phyloP scores from a whole-genome alignment of 2,329 filamentous ascomycete species.

The Pestalotiopsis sp. region DNA sequence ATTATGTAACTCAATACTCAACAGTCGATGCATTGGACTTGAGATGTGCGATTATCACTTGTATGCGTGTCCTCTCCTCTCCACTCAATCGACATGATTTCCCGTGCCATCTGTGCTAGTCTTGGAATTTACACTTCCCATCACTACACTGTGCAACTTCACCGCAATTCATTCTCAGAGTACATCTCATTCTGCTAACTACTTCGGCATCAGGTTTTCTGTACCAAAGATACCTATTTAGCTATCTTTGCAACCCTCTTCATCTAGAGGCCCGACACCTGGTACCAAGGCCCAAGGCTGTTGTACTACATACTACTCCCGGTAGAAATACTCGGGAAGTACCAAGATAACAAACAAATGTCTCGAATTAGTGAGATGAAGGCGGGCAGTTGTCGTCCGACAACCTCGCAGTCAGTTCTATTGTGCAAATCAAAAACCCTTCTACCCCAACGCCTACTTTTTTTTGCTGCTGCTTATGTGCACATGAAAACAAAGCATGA shows the following conservation, averaged over 20 bases:
- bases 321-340: neutral
- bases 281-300: neutral
- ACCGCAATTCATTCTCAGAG: neutral
- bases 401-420: slow-evolving; percentile 26
- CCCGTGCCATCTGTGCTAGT: too few species aligned
- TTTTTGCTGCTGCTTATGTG: slow-evolving; percentile 31
- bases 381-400: neutral
- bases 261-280: neutral
- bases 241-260: neutral
- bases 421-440: slow-evolving; percentile 22
- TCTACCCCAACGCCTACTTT: slow-evolving; percentile 34
- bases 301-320: neutral
- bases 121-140: neutral
- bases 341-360: neutral
- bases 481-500: slow-evolving; percentile 22
- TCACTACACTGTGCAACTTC: neutral
- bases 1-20: too few species aligned
- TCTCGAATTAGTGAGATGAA: neutral
- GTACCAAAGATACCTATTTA: neutral
- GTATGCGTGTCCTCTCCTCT: too few species aligned
- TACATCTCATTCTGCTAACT: slow-evolving; percentile 7
- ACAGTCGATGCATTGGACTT: too few species aligned
- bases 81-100: too few species aligned
- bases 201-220: slow-evolving; percentile 4
- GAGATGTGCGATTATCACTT: too few species aligned